Evolutionary conservation across 2,329 filamentous ascomycete species (phyloP), one percentile per base, ranked within the genome.

Genomic region (Colletotrichum spinosum): DNA sequence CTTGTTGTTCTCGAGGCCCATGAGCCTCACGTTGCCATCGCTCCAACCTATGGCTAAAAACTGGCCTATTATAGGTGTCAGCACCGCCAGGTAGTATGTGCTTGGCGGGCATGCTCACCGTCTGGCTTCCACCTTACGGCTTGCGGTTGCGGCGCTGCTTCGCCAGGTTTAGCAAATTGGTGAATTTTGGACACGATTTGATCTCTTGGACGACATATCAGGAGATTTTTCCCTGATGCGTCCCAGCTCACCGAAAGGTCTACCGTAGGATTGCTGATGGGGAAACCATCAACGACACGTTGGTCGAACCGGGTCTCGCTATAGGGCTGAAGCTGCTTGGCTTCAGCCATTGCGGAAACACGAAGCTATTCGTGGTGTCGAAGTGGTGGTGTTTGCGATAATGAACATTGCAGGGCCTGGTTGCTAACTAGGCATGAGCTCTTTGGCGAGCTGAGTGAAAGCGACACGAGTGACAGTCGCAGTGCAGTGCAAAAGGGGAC

Each of bases 41-140:
- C 87, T 93, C 89, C 93, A 97, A 50, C 89, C 93, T 12, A 96
- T 88, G 12, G 93, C 93, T 59, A 97, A 84, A 46, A 93, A 88
- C 68, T 92, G 90, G 8, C 91, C 90, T 91, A 35, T 15, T 12
- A n/a, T 15, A 9, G 6, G n/a, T 5, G 41, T 68, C 38, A 68
- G 41, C 25, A 25, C 25, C 25, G 25, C 25, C 25, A 25, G 25
- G 25, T 25, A 25, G 25, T 25, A 25, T 25, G 25, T 25, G 25
- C 25, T 25, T 5, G 25, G 25, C 25, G 25, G 25, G 25, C 25
- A 25, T 25, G 44, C 82, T 72, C 73, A 91, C 90, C 90, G 72
- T 92, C 89, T 35, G 85, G 81, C 73, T 90, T 92, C 90, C 90
- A 93, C 51, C 78, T 83, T 60, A 91, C 70, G 33, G 83, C 80